phyloP scores from a whole-genome alignment of 345 rosid species.

The Aurinia saxatilis region DNA sequence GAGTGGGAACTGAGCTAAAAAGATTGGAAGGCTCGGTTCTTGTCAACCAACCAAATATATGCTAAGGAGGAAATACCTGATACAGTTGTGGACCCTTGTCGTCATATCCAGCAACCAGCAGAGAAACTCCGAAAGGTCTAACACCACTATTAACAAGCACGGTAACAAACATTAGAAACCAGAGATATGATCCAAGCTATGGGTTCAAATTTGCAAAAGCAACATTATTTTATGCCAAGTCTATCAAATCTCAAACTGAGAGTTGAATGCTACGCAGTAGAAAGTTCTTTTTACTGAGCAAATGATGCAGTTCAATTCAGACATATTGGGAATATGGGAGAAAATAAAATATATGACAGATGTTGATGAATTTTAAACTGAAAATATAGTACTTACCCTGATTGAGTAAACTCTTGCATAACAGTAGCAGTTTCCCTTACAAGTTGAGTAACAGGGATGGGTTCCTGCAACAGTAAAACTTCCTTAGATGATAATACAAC shows the following conservation, averaged over 20 bases:
- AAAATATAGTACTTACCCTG: constrained; percentile 53
- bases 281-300: not conserved
- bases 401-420: constrained; percentile 97
- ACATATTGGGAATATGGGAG: not conserved
- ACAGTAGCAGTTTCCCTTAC: constrained; percentile 98
- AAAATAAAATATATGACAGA: not conserved
- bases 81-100: constrained; percentile 93
- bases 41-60: not conserved
- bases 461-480: constrained; percentile 49
- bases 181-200: not conserved
- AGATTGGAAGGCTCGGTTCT: not conserved
- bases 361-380: not conserved
- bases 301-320: not conserved
- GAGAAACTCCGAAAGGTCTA: constrained; percentile 92
- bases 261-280: not conserved
- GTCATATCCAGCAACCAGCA: constrained; percentile 86
- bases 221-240: not conserved
- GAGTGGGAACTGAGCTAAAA: not conserved
- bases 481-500: constrained; percentile 3
- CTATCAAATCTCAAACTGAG: not conserved
- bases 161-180: not conserved
- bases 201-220: not conserved
- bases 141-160: constrained; percentile 56
- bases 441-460: constrained; percentile 96
- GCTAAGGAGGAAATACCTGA: constrained; percentile 47